Conservation (phyloP, 306 rosid genomes). For the Elaeagnus macrophylla region DNA sequence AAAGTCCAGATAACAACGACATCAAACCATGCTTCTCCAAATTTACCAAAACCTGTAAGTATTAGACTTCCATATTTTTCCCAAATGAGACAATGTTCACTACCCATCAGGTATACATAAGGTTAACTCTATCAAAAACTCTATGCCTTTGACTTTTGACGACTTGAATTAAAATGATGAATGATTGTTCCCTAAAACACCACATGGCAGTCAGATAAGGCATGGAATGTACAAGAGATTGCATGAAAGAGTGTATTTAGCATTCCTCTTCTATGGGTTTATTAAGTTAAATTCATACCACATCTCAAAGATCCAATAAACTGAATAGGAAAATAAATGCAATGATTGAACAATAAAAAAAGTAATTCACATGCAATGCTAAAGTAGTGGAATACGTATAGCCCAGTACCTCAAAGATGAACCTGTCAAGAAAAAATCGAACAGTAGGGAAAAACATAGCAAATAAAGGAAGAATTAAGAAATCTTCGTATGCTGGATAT, state of each 20-base stretch:
- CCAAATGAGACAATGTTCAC: too few relatives aligned
- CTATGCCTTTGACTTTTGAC: too few relatives aligned
- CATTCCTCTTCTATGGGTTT: neutral
- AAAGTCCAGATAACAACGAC: too few relatives aligned
- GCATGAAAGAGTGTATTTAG: neutral
- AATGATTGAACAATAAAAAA: neutral
- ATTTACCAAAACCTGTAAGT: too few relatives aligned
- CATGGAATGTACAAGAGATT: neutral
- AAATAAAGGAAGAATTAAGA: slow-evolving; percentile 48
- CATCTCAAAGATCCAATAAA: neutral
- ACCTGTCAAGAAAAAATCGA: slow-evolving; percentile 62
- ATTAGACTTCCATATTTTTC: too few relatives aligned
- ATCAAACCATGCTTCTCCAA: too few relatives aligned
- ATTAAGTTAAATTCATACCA: neutral
- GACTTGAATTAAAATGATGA: too few relatives aligned
- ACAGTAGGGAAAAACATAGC: slow-evolving; percentile 61
- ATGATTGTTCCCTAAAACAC: too few relatives aligned
- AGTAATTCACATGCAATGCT: neutral
- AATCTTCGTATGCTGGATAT: slow-evolving; percentile 55
- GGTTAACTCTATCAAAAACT: too few relatives aligned
- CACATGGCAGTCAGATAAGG: neutral
- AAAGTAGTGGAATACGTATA: neutral
- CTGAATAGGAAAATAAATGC: neutral
- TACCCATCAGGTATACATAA: too few relatives aligned
- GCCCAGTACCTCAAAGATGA: slow-evolving; percentile 66